Evolutionary conservation across 805 yeast genomes (phyloP).

Genomic region (Barnettozyma californica): DNA sequence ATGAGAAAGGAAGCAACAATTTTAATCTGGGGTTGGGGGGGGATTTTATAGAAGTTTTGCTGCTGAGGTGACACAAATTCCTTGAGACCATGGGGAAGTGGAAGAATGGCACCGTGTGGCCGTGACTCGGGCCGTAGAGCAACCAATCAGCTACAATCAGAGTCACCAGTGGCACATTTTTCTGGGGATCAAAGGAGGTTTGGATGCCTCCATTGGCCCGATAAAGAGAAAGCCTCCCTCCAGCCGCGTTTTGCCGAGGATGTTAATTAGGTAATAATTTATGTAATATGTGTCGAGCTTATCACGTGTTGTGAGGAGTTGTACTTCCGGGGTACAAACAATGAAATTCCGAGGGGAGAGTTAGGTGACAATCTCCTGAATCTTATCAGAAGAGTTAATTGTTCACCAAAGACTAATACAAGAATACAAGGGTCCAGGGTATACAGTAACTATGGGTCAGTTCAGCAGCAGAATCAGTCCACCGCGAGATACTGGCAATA

Average conservation of each 20-base stretch:
- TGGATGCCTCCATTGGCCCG: background rate
- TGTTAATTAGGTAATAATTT: no score
- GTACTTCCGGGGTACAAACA: no score
- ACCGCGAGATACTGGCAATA: background rate
- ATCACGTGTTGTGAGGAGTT: no score
- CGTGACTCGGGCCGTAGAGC: background rate
- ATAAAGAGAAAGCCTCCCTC: background rate
- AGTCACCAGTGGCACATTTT: background rate
- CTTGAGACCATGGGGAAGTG: background rate
- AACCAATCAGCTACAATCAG: constrained; percentile 1
- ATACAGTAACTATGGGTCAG: background rate
- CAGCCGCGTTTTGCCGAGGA: background rate
- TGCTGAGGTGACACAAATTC: background rate
- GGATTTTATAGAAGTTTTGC: background rate
- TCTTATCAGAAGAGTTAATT: no score
- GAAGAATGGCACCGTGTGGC: background rate
- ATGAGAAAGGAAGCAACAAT: background rate
- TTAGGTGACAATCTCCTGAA: no score
- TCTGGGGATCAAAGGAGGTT: constrained; percentile 1
- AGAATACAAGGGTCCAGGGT: background rate
- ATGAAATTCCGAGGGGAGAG: no score
- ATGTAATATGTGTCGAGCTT: no score
- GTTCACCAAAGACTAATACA: no score
- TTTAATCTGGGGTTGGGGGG: background rate
- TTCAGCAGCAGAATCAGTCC: background rate